Conservation (phyloP, 495 filamentous ascomycete genomes). For the Penicillium cataractarum region DNA sequence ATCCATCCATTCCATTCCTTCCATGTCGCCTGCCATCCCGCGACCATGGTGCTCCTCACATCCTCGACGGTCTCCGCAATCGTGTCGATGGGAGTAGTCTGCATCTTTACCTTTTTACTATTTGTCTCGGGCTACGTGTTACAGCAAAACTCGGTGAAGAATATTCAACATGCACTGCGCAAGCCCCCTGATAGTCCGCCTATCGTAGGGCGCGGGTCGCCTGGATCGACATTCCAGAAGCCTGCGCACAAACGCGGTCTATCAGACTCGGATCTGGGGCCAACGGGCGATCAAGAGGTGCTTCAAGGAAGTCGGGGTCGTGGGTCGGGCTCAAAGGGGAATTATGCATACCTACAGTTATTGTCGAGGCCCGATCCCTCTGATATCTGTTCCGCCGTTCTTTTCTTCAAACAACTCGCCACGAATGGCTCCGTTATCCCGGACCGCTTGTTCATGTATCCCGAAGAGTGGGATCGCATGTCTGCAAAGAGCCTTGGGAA, state of each 20-base stretch:
- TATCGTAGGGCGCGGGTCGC: constrained; percentile 18
- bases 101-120: constrained; percentile 64
- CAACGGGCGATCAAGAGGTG: constrained; percentile 19
- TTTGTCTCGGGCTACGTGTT: constrained; percentile 73
- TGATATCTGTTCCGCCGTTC: constrained; percentile 50
- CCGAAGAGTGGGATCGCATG: constrained; percentile 47
- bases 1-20: constrained; percentile 12
- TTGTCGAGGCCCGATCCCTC: constrained; percentile 49
- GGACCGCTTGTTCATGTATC: constrained; percentile 56
- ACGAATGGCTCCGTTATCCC: constrained; percentile 42
- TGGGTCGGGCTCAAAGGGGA: constrained; percentile 24
- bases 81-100: constrained; percentile 50
- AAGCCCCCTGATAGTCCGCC: constrained; percentile 34
- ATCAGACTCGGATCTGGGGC: constrained; percentile 21
- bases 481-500: constrained; percentile 28
- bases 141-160: constrained; percentile 69
- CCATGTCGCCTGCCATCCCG: constrained; percentile 21
- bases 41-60: constrained; percentile 49
- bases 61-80: constrained; percentile 50
- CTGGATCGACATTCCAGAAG: constrained; percentile 32
- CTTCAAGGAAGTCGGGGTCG: constrained; percentile 12
- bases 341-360: constrained; percentile 51
- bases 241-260: constrained; percentile 24
- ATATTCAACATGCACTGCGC: constrained; percentile 61
- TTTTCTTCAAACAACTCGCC: constrained; percentile 48